Percentiles rank a stretch among this genome's conserved stretches.
Conservation (phyloP, 148 eudicot species). For the Vaccinium vitisidaea region DNA sequence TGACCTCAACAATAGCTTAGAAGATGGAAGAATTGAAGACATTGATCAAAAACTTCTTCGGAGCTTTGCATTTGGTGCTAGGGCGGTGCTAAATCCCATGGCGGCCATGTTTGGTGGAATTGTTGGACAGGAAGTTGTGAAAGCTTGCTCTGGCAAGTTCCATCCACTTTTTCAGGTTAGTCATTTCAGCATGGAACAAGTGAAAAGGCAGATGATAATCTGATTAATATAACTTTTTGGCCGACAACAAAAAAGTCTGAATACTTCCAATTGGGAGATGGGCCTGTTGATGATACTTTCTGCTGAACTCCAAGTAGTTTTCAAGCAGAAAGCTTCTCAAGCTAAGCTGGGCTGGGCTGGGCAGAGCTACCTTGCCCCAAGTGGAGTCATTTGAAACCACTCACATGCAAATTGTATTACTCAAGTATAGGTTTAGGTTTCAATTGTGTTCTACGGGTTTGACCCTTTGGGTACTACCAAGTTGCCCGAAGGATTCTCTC, state of each 20-base stretch:
- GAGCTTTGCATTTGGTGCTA: constrained; percentile 80
- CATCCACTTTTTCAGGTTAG: constrained; percentile 89
- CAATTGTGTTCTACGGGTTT: too few relatives aligned
- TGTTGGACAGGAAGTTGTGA: constrained; percentile 88
- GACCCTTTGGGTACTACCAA: too few relatives aligned
- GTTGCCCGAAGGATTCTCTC: too few relatives aligned
- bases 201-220: background rate
- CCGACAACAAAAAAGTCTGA: background rate
- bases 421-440: background rate
- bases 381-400: background rate
- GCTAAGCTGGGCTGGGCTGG: background rate
- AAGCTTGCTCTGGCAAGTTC: constrained; percentile 97
- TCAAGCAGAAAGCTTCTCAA: constrained; percentile 2
- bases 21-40: constrained; percentile 57
- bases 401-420: background rate
- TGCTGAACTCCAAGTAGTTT: background rate
- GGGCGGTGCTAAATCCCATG: constrained; percentile 89
- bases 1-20: constrained; percentile 39
- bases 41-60: constrained; percentile 60
- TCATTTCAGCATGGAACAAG: background rate
- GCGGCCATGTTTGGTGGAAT: constrained; percentile 98
- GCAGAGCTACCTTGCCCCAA: background rate
- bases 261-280: background rate
- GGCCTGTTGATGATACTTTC: background rate
- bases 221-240: background rate